These are phyloP conservation scores for Solanum raphanifolium DNA, from an alignment of 257 asterid species.

Conservation along the genomic window DNA sequence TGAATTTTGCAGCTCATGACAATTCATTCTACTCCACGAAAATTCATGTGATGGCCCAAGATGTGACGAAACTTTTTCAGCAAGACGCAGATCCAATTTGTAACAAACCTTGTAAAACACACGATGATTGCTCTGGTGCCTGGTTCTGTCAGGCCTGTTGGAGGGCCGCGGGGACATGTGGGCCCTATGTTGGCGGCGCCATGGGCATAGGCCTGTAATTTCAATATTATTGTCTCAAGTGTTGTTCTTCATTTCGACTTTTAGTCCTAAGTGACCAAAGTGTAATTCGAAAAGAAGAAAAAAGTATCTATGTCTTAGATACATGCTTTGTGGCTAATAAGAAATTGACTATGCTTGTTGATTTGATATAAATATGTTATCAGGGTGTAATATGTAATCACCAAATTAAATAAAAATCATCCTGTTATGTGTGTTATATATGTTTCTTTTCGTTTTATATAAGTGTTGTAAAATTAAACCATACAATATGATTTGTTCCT, in stretches of 20 bases:
- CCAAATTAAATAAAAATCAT: no score
- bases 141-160: background rate
- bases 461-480: no score
- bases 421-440: no score
- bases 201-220: background rate
- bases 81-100: background rate
- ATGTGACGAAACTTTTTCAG: background rate
- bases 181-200: background rate
- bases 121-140: background rate
- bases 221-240: background rate
- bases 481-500: no score
- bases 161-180: background rate
- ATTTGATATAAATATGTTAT: no score
- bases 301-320: background rate
- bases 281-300: background rate
- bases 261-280: background rate
- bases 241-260: background rate
- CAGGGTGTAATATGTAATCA: no score
- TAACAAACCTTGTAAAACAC: background rate
- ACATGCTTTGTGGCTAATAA: no score
- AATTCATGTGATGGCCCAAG: background rate
- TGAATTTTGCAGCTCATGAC: background rate
- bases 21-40: background rate
- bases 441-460: no score
- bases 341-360: no score